These are phyloP conservation scores for Vicia villosa DNA, from an alignment of 306 rosid species.

Conservation along the genomic window DNA sequence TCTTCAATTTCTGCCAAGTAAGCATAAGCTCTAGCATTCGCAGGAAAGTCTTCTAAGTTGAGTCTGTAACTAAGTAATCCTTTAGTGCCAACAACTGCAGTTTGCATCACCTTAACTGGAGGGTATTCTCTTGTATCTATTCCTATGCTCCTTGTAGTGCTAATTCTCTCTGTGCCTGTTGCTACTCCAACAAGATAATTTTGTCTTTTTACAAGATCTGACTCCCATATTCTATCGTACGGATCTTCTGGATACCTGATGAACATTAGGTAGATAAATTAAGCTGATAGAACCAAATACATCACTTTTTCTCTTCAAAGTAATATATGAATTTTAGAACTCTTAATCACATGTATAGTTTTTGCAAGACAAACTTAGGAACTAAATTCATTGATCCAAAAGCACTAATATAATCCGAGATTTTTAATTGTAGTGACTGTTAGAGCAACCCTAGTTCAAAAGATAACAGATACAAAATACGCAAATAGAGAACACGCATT, in stretches of 20 bases:
- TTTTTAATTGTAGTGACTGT: background rate
- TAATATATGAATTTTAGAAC: background rate
- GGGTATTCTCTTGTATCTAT: constrained; percentile 73
- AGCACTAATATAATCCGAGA: background rate
- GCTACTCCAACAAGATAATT: constrained; percentile 91
- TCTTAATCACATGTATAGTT: background rate
- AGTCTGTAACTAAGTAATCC: constrained; percentile 72
- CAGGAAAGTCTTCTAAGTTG: constrained; percentile 86
- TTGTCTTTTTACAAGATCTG: constrained; percentile 87
- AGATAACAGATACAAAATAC: background rate
- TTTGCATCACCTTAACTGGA: constrained; percentile 87
- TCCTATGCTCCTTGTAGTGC: constrained; percentile 57
- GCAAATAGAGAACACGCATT: background rate
- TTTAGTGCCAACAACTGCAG: constrained; percentile 78
- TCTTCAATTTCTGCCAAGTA: constrained; percentile 87
- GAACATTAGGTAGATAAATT: constrained; percentile 26
- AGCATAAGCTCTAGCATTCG: constrained; percentile 83
- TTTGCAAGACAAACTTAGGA: background rate
- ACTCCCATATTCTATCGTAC: constrained; percentile 96
- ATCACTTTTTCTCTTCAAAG: background rate
- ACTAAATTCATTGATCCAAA: background rate
- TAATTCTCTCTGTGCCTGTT: constrained; percentile 81
- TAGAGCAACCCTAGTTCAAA: background rate
- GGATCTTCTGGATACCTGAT: constrained; percentile 98
- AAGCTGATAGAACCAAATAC: background rate